A percentile compares a stretch with the other conserved stretches of the same genome.
Evolutionary conservation across 495 filamentous ascomycete species (phyloP).

Genomic region (Neurospora terricola): DNA sequence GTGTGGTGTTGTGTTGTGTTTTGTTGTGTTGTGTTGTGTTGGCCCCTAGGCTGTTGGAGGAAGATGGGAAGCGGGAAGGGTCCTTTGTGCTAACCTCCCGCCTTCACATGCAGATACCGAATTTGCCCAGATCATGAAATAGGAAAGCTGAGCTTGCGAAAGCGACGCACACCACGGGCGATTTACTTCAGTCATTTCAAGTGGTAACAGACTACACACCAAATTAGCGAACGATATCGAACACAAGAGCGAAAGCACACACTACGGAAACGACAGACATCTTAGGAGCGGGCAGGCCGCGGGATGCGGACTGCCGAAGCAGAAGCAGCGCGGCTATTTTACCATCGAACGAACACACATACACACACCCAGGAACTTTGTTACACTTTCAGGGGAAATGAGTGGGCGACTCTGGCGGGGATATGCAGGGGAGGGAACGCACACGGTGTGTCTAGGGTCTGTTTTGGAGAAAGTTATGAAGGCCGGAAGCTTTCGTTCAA

Average conservation of each 20-base stretch:
- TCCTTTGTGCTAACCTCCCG: conserved; percentile 13
- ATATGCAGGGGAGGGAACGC: not conserved
- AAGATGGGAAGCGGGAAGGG: not conserved
- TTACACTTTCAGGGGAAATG: not conserved
- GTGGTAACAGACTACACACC: not conserved
- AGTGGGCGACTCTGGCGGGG: not conserved
- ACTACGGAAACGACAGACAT: not conserved
- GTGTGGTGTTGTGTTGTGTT: not conserved
- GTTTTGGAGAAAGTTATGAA: not conserved
- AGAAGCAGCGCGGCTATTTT: not conserved
- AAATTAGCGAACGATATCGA: not conserved
- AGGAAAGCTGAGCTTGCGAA: not conserved
- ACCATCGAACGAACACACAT: not conserved
- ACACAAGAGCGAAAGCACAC: not conserved
- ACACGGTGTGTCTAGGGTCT: not conserved
- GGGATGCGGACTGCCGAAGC: not conserved
- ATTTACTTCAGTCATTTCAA: not conserved
- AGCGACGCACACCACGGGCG: not conserved
- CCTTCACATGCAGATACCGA: conserved; percentile 59
- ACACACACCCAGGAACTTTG: not conserved
- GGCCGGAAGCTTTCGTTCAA: not conserved
- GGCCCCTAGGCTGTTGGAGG: not conserved
- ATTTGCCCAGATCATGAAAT: conserved; percentile 83
- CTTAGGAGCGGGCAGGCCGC: not conserved
- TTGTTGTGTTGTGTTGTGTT: too few relatives aligned